Percentiles rank a stretch among this genome's conserved stretches.
Evolutionary conservation across 164 flowering plant genomes (phyloP).

Genomic region (Nymphaea colorata): DNA sequence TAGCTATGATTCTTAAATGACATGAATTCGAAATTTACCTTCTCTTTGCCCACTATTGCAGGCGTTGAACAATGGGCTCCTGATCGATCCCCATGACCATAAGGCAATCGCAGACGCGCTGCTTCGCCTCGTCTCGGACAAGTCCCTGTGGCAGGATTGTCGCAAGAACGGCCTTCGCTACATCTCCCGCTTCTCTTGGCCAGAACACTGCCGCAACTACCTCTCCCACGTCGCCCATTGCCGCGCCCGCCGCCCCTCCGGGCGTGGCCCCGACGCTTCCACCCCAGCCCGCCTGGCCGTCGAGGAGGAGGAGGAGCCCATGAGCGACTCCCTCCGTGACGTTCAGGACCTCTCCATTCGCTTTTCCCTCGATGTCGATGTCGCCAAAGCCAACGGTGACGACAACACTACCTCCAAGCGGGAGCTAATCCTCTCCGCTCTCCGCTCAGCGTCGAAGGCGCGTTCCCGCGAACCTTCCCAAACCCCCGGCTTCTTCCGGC

Average conservation of each 20-base stretch:
- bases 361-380: slow-evolving; percentile 57
- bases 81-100: slow-evolving; percentile 67
- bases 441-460: slow-evolving; percentile 15
- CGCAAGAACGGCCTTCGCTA: slow-evolving; percentile 57
- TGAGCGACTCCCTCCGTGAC: slow-evolving; percentile 71
- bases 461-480: slow-evolving; percentile 10
- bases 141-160: slow-evolving; percentile 56
- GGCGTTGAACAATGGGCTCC: slow-evolving; percentile 64
- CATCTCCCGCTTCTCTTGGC: slow-evolving; percentile 74
- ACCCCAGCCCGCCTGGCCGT: slow-evolving; percentile 31
- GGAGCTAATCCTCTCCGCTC: slow-evolving; percentile 45
- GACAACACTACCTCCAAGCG: slow-evolving; percentile 33
- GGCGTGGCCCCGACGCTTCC: background rate
- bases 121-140: slow-evolving; percentile 65
- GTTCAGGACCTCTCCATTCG: slow-evolving; percentile 65
- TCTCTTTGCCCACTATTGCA: slow-evolving; percentile 1
- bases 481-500: slow-evolving; percentile 21
- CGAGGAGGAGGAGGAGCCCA: slow-evolving; percentile 49
- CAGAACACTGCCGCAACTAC: slow-evolving; percentile 71
- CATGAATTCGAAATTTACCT: no score
- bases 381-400: slow-evolving; percentile 22
- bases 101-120: slow-evolving; percentile 64
- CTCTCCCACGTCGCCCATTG: slow-evolving; percentile 63
- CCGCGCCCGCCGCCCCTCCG: slow-evolving; percentile 44
- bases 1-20: no score